These are phyloP conservation scores for Eucalyptus cloeziana DNA, from an alignment of 345 rosid species.

Conservation along the genomic window DNA sequence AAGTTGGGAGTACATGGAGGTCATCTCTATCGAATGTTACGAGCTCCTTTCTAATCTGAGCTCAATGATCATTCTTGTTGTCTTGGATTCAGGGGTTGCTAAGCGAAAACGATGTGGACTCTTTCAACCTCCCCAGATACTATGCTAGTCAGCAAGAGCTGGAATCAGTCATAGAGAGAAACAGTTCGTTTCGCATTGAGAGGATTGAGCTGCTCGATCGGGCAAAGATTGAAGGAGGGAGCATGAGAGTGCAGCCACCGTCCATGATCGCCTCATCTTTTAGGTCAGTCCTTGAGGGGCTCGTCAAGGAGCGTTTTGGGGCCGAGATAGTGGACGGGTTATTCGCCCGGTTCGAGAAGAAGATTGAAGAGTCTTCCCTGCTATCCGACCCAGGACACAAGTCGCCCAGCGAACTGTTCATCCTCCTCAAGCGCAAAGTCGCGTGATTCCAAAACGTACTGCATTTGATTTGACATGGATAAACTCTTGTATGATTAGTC, in stretches of 20 bases:
- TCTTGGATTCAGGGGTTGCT: constrained; percentile 2
- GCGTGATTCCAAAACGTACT: neutral
- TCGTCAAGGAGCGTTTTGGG: constrained; percentile 4
- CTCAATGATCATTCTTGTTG: neutral
- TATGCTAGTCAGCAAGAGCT: neutral
- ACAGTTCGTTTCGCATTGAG: constrained; percentile 6
- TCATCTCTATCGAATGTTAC: neutral
- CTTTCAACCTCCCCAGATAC: constrained; percentile 22
- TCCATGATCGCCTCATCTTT: neutral
- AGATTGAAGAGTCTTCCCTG: neutral
- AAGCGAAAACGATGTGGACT: constrained; percentile 7
- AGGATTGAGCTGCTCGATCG: neutral
- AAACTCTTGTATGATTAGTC: neutral
- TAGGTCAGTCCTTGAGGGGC: neutral
- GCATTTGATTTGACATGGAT: neutral
- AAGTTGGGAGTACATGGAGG: neutral
- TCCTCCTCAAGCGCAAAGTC: neutral
- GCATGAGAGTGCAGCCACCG: rapidly evolving
- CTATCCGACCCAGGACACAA: neutral
- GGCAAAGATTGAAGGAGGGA: neutral
- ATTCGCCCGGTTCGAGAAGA: neutral
- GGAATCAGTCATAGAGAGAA: neutral
- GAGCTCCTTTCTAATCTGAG: neutral
- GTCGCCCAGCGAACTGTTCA: neutral
- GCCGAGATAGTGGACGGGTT: neutral